Evolutionary conservation across 2,329 filamentous ascomycete genomes (phyloP), one percentile per base, ranked within the genome.

Genomic region (Alternaria sp.): DNA sequence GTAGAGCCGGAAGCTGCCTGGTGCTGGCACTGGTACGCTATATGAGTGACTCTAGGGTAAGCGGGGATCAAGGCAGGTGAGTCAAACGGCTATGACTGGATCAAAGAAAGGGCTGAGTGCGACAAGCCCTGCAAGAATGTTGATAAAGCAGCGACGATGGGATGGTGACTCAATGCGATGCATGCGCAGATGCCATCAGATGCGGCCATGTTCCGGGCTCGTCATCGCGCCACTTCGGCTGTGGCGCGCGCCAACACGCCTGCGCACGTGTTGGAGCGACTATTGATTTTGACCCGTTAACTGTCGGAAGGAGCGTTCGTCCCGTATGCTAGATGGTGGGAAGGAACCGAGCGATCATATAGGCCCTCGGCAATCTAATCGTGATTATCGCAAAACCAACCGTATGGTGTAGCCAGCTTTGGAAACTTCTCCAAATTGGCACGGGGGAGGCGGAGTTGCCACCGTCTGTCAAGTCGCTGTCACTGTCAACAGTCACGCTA

Each of bases 31-130:
- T 41, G 37, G 37, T 25, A 18, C 47, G 33, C 56, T 65, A 54
- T 66, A 60, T 60, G 56, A 57, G 44, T 53, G 46, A 55, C 25
- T 28, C 12, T 10, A 53, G 41, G 10, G 59, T 55, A 37, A 65
- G 64, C 63, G 59, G 51, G 62, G 26, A 46, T 54, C 55, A 55
- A 45, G 46, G 12, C 43, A 20, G 44, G 60, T 65, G 65, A 66
- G 57, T 68, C 65, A 66, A 53, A 45, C 41, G 37, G 30, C 49
- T 56, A 51, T 56, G 60, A 63, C 63, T 56, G 37, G 23, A 58
- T 43, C 43, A 43, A 58, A 9, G 15, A 33, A 18, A n/a, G 37
- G 25, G 21, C 28, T 49, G 44, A 30, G 18, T 25, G 21, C 9
- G 8, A 26, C 26, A 28, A n/a, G 30, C 25, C 54, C 54, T 58